Evolutionary conservation across 2,329 filamentous ascomycete genomes (phyloP).

Genomic region (Fusarium abutilonis): DNA sequence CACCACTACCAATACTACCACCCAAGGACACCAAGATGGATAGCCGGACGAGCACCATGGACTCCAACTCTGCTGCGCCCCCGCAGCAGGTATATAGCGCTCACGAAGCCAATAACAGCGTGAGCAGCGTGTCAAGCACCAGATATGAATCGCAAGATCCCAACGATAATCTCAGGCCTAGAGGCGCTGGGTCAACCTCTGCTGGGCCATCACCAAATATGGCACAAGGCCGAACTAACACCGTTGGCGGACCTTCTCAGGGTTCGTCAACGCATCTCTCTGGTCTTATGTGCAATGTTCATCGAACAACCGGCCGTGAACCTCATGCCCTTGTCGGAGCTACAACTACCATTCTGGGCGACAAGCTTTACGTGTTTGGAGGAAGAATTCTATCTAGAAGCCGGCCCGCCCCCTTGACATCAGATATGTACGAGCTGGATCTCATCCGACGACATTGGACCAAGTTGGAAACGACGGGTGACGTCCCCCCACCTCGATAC

Average conservation of each 20-base stretch:
- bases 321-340: constrained; percentile 92
- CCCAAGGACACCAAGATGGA: constrained; percentile 54
- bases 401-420: constrained; percentile 81
- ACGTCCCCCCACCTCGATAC: constrained; percentile 89
- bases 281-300: constrained; percentile 76
- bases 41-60: constrained; percentile 60
- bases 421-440: constrained; percentile 93
- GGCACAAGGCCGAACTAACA: constrained; percentile 48
- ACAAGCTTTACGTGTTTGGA: constrained; percentile 97
- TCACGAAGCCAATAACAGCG: constrained; percentile 53
- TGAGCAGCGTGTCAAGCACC: constrained; percentile 56
- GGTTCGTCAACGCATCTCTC: constrained; percentile 68
- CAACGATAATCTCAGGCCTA: constrained; percentile 59
- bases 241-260: constrained; percentile 57
- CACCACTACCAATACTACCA: constrained; percentile 17
- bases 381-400: constrained; percentile 87
- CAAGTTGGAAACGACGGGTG: constrained; percentile 83
- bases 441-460: constrained; percentile 92
- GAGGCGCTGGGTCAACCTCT: constrained; percentile 64
- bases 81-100: constrained; percentile 52
- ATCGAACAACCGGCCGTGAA: constrained; percentile 88
- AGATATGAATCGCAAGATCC: constrained; percentile 59
- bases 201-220: constrained; percentile 66
- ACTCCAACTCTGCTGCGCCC: constrained; percentile 52
- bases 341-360: constrained; percentile 92